Conservation (phyloP, 768 basidiomycete genomes). For the Leccinum truebloodii region DNA sequence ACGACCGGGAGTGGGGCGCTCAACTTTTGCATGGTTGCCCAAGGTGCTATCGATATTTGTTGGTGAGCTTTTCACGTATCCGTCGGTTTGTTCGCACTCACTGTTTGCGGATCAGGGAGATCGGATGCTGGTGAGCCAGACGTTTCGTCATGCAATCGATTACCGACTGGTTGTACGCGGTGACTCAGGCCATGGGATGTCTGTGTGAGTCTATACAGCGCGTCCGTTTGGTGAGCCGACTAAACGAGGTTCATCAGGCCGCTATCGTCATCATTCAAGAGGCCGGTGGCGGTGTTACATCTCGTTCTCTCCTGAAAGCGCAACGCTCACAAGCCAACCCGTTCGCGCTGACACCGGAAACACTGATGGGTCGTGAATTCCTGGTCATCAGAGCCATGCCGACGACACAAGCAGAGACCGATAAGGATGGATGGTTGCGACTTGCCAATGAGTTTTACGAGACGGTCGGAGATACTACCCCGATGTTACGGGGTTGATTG, state of each 20-base stretch:
- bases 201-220: slow-evolving; percentile 45
- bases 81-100: background rate
- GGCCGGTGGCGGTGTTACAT: slow-evolving; percentile 78
- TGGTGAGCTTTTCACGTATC: slow-evolving; percentile 50
- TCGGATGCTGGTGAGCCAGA: slow-evolving; percentile 62
- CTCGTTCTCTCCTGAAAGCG: slow-evolving; percentile 47
- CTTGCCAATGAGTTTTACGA: slow-evolving; percentile 85
- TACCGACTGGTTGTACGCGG: background rate
- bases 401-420: slow-evolving; percentile 58
- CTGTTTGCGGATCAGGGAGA: slow-evolving; percentile 54
- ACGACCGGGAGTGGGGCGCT: slow-evolving; percentile 83
- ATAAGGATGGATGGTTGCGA: slow-evolving; percentile 67
- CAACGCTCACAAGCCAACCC: slow-evolving; percentile 35
- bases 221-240: background rate
- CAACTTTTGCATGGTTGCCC: slow-evolving; percentile 84
- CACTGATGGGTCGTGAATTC: slow-evolving; percentile 78
- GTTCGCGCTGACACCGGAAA: slow-evolving; percentile 64
- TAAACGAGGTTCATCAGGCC: slow-evolving; percentile 43
- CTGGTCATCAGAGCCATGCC: slow-evolving; percentile 70
- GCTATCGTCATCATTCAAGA: slow-evolving; percentile 89
- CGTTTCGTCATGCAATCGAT: background rate
- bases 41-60: slow-evolving; percentile 84
- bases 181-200: slow-evolving; percentile 76
- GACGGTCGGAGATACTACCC: slow-evolving; percentile 65
- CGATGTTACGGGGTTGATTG: slow-evolving; percentile 35